phyloP scores from a whole-genome alignment of 225 moss, liverwort and hornwort genomes.

The Straminergon stramineum region DNA sequence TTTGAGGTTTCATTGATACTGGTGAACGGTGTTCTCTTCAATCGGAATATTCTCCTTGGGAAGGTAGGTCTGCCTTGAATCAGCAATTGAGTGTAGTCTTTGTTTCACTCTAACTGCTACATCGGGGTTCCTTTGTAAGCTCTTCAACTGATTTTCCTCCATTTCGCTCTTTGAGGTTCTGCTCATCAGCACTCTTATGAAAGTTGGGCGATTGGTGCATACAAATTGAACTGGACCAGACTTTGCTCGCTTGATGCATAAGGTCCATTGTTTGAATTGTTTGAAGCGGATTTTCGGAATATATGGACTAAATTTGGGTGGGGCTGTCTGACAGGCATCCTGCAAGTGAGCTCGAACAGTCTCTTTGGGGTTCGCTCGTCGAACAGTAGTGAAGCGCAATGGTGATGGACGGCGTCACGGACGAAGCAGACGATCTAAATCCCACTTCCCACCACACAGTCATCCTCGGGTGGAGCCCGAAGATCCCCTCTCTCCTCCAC shows the following conservation, averaged over 20 bases:
- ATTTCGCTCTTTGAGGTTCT: neutral
- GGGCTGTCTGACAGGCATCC: neutral
- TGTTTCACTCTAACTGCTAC: neutral
- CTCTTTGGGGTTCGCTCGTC: neutral
- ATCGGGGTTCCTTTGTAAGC: neutral
- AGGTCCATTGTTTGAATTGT: neutral
- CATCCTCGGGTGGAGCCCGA: slow-evolving; percentile 78
- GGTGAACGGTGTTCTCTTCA: neutral
- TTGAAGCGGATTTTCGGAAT: neutral
- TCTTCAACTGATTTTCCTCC: neutral
- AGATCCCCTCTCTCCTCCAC: slow-evolving; percentile 51
- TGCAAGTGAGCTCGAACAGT: neutral
- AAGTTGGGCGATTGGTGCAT: neutral
- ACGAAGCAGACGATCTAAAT: neutral
- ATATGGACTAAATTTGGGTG: neutral
- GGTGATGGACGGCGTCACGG: neutral
- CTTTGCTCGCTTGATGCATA: neutral
- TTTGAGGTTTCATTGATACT: neutral
- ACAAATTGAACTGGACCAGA: neutral
- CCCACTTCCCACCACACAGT: slow-evolving; percentile 22
- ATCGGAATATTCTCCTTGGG: neutral
- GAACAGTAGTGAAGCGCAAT: neutral
- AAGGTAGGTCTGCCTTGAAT: neutral
- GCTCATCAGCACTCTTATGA: neutral
- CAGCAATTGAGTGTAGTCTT: neutral